phyloP scores from a whole-genome alignment of 257 asterid species.

The Linaria vulgaris region DNA sequence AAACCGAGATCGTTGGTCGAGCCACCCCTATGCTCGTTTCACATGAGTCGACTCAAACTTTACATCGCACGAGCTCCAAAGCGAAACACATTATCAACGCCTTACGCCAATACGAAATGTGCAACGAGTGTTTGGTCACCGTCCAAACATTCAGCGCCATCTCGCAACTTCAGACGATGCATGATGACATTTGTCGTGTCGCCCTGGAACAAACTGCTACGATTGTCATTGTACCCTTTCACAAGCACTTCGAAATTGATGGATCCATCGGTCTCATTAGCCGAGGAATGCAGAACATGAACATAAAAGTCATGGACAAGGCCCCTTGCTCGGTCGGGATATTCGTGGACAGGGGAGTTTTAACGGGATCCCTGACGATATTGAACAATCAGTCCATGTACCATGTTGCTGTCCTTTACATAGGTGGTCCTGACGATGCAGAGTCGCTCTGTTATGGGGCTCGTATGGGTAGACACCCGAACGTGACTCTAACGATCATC shows the following conservation, averaged over 20 bases:
- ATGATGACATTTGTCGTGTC: slow-evolving; percentile 58
- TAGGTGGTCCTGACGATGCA: slow-evolving; percentile 76
- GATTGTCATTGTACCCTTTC: slow-evolving; percentile 65
- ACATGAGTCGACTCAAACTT: slow-evolving; percentile 48
- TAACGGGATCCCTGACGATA: slow-evolving; percentile 43
- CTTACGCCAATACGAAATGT: slow-evolving; percentile 60
- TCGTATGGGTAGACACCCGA: slow-evolving; percentile 55
- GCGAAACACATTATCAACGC: slow-evolving; percentile 66
- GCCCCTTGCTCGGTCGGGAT: slow-evolving; percentile 74
- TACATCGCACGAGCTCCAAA: slow-evolving; percentile 44
- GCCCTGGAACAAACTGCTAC: slow-evolving; percentile 56
- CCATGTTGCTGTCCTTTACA: slow-evolving; percentile 59
- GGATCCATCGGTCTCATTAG: slow-evolving; percentile 57
- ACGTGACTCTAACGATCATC: slow-evolving; percentile 52
- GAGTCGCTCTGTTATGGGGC: slow-evolving; percentile 72
- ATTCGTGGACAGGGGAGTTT: slow-evolving; percentile 59
- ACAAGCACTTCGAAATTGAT: slow-evolving; percentile 77
- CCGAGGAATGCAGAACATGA: slow-evolving; percentile 50
- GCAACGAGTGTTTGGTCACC: slow-evolving; percentile 52
- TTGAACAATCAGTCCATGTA: slow-evolving; percentile 46
- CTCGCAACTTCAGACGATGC: slow-evolving; percentile 50
- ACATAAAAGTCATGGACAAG: slow-evolving; percentile 49
- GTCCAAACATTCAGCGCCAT: slow-evolving; percentile 55
- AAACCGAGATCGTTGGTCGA: slow-evolving; percentile 69
- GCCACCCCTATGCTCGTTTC: slow-evolving; percentile 69